These are phyloP conservation scores for Scenedesmus sp. DNA, from an alignment of 163 green algal genomes.

Conservation along the genomic window DNA sequence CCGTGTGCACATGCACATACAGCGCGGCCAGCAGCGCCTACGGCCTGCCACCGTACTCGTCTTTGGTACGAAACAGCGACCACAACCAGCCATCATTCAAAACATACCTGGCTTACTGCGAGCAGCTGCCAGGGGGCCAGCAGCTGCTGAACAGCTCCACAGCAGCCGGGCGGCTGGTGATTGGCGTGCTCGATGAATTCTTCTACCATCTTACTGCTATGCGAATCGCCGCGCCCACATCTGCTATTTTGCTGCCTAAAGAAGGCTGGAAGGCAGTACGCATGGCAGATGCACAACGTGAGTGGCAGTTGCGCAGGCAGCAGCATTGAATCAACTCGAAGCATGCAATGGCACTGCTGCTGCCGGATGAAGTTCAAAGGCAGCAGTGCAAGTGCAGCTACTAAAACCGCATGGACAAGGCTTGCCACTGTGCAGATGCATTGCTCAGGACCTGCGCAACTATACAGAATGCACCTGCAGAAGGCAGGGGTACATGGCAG, in stretches of 20 bases:
- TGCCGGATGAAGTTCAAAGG: too few species aligned
- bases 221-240: neutral
- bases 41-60: neutral
- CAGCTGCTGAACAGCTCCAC: neutral
- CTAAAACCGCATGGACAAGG: too few species aligned
- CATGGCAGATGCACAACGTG: neutral
- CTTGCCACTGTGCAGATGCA: too few species aligned
- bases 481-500: too few species aligned
- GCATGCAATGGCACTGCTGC: too few species aligned
- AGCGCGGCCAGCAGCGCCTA: neutral
- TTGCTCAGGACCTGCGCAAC: too few species aligned
- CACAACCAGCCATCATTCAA: neutral
- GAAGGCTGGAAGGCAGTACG: neutral
- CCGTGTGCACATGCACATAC: conserved; percentile 5
- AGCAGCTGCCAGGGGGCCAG: neutral
- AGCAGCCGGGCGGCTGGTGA: neutral
- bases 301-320: neutral
- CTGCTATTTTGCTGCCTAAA: neutral
- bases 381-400: too few species aligned
- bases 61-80: neutral
- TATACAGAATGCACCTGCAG: too few species aligned
- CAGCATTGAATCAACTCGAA: too few species aligned
- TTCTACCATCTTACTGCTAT: neutral
- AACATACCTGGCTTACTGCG: neutral
- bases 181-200: neutral